Evolutionary conservation across 2,329 filamentous ascomycete genomes (phyloP).

Genomic region (Ophiostoma piceae): DNA sequence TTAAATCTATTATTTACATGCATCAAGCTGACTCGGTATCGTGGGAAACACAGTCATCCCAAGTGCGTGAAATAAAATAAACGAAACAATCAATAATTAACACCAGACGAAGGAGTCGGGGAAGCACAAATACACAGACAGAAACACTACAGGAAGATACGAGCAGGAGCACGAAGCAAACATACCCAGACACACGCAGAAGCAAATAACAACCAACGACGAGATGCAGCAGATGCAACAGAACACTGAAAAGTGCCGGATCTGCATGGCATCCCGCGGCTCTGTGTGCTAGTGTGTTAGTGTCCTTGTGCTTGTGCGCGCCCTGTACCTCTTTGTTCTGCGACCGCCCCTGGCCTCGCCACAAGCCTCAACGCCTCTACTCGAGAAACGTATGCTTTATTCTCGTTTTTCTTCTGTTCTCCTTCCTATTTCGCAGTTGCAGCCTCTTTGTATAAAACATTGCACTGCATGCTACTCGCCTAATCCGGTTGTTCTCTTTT

Average conservation of each 20-base stretch:
- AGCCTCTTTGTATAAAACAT: not conserved
- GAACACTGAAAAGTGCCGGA: not conserved
- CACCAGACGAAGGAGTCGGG: conserved; percentile 4
- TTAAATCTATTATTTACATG: not conserved
- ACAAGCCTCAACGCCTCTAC: not conserved
- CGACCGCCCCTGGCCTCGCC: not conserved
- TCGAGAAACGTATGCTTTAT: not conserved
- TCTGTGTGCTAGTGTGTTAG: not conserved
- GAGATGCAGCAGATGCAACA: not conserved
- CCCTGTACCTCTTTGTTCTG: not conserved
- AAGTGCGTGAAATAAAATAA: not conserved
- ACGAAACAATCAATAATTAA: not conserved
- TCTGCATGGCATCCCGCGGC: conserved; percentile 8
- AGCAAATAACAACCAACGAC: not conserved
- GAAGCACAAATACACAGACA: conserved; percentile 10
- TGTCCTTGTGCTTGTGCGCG: not conserved
- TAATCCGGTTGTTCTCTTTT: not conserved
- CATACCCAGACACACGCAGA: not conserved
- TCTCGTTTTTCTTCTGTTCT: not conserved
- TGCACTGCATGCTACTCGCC: not conserved
- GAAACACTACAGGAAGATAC: not conserved
- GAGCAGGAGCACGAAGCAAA: not conserved
- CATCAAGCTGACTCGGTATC: not conserved
- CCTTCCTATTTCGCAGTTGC: not conserved
- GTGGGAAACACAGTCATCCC: not conserved